phyloP scores from a whole-genome alignment of 2,329 filamentous ascomycete genomes.

The Colletotrichum zoysiae region DNA sequence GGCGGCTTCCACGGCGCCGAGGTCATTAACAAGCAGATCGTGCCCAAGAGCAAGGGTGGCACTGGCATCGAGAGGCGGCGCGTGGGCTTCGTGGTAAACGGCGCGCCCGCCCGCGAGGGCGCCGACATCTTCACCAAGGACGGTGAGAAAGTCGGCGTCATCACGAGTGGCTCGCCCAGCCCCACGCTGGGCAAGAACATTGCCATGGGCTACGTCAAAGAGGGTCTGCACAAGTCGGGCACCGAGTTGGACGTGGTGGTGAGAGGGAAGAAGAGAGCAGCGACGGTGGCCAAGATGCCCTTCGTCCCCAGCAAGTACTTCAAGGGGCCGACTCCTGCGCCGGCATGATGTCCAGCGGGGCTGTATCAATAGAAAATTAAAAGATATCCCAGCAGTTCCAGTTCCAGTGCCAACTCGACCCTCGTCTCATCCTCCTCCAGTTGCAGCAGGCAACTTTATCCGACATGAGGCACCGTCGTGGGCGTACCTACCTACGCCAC shows the following conservation, averaged over 20 bases:
- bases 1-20: conserved; percentile 90
- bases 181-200: conserved; percentile 91
- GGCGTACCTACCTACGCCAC: background rate
- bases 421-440: conserved; percentile 12
- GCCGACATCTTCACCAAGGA: conserved; percentile 78
- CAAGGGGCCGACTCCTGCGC: conserved; percentile 54
- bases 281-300: conserved; percentile 87
- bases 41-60: conserved; percentile 78
- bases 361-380: conserved; percentile 36
- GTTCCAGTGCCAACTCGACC: background rate
- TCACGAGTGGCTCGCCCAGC: conserved; percentile 92
- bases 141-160: conserved; percentile 77
- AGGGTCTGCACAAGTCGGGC: conserved; percentile 84
- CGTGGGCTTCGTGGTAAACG: conserved; percentile 85
- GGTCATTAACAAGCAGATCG: conserved; percentile 81
- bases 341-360: conserved; percentile 17
- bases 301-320: conserved; percentile 86
- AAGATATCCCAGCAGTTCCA: conserved; percentile 30
- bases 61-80: conserved; percentile 77
- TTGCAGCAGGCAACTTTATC: background rate
- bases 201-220: conserved; percentile 92
- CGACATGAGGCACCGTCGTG: background rate
- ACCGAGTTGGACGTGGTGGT: conserved; percentile 85
- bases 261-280: conserved; percentile 80
- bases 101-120: conserved; percentile 90